These are phyloP conservation scores for Zasmidium angulare DNA, from an alignment of 2,329 filamentous ascomycete species.

Conservation along the genomic window DNA sequence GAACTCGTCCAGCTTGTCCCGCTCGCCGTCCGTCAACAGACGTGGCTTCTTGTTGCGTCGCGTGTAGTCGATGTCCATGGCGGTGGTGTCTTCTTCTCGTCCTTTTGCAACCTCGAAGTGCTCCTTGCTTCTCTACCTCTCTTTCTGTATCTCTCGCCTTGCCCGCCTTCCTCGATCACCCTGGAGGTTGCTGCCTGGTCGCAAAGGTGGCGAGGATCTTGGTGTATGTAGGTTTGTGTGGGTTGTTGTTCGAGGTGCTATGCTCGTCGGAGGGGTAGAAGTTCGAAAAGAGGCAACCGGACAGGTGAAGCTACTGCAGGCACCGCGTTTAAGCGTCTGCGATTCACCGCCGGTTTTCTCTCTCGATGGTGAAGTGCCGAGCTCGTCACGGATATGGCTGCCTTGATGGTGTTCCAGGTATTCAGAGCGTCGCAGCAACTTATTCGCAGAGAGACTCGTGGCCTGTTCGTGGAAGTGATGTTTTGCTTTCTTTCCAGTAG, in stretches of 20 bases:
- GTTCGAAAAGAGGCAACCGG: slow-evolving; percentile 6
- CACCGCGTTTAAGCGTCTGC: not conserved
- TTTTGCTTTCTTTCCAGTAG: too few relatives aligned
- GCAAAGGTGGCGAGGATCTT: too few relatives aligned
- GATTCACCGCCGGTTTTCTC: not conserved
- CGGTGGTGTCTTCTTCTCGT: slow-evolving; percentile 8
- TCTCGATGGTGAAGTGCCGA: too few relatives aligned
- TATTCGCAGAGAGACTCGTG: too few relatives aligned
- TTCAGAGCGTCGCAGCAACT: too few relatives aligned
- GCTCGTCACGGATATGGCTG: too few relatives aligned
- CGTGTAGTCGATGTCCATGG: slow-evolving; percentile 70
- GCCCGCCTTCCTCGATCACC: too few relatives aligned
- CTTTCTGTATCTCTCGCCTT: too few relatives aligned
- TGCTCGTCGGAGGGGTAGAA: not conserved
- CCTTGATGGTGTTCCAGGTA: too few relatives aligned
- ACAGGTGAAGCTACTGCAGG: not conserved
- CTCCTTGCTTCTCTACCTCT: not conserved
- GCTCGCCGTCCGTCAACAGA: slow-evolving; percentile 76
- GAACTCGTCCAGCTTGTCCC: slow-evolving; percentile 82
- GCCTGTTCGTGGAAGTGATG: too few relatives aligned
- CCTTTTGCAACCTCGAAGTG: too few relatives aligned
- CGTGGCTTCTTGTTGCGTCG: slow-evolving; percentile 86
- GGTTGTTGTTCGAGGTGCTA: not conserved
- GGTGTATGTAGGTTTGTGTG: not conserved
- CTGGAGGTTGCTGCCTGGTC: too few relatives aligned